phyloP scores from a whole-genome alignment of 345 rosid genomes.

The Garcia nutans region DNA sequence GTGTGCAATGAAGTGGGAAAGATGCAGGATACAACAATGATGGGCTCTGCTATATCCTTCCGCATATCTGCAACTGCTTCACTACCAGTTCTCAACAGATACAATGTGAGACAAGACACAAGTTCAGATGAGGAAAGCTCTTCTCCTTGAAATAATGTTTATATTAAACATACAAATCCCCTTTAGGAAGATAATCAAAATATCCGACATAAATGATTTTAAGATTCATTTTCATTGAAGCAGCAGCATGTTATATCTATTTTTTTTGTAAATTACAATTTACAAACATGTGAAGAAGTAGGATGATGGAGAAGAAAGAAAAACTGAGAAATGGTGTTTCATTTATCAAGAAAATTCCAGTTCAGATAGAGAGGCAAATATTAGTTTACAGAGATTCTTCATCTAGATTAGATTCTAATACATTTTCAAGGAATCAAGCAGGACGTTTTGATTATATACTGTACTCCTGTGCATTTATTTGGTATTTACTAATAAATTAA shows the following conservation, averaged over 20 bases:
- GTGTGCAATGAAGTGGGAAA: slow-evolving; percentile 94
- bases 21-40: slow-evolving; percentile 72
- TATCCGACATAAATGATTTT: neutral
- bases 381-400: neutral
- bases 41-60: slow-evolving; percentile 86
- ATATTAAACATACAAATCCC: neutral
- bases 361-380: neutral
- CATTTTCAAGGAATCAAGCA: slow-evolving; percentile 6
- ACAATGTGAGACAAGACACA: slow-evolving; percentile 54
- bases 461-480: slow-evolving; percentile 8
- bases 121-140: slow-evolving; percentile 82
- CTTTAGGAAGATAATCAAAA: slow-evolving; percentile 7
- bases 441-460: slow-evolving; percentile 11
- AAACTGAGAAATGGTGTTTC: neutral
- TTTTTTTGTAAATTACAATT: neutral
- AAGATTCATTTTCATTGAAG: slow-evolving; percentile 1
- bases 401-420: slow-evolving; percentile 16
- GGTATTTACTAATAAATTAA: slow-evolving; percentile 19
- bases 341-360: neutral
- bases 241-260: neutral
- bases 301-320: slow-evolving; percentile 1
- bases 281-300: neutral
- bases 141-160: slow-evolving; percentile 55
- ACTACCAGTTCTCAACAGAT: slow-evolving; percentile 77
- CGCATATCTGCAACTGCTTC: slow-evolving; percentile 74